A percentile compares a stretch with the other conserved stretches of the same genome.
These are phyloP conservation scores for Linnemannia zychae DNA, from an alignment of 192 early-diverging fungal genomes.

Conservation along the genomic window DNA sequence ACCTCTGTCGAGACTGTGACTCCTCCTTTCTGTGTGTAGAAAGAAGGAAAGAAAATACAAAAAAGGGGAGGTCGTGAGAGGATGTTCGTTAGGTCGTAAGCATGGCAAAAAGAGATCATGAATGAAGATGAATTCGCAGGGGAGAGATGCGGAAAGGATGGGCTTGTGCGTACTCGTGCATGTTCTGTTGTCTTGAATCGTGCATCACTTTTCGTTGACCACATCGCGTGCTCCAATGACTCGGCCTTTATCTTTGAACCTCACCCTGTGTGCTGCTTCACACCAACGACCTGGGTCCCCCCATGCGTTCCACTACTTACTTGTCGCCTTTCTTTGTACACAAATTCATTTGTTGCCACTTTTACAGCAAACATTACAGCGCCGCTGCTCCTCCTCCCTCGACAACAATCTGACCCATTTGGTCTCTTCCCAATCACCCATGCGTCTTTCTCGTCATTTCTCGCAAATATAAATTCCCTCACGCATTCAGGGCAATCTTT, in stretches of 20 bases:
- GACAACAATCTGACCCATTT: neutral
- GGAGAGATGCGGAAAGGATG: neutral
- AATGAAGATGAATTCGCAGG: neutral
- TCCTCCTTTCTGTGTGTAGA: neutral
- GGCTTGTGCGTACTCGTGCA: neutral
- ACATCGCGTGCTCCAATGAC: neutral
- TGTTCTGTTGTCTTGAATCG: neutral
- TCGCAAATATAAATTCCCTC: neutral
- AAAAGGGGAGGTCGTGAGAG: neutral
- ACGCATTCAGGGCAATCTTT: neutral
- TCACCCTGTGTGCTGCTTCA: neutral
- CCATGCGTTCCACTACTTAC: no score
- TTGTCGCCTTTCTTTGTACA: no score
- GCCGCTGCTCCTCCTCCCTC: no score
- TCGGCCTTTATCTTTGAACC: neutral
- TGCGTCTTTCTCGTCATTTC: neutral
- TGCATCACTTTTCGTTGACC: neutral
- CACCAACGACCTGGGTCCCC: no score
- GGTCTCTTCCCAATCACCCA: neutral
- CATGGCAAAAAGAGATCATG: neutral
- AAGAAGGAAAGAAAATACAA: neutral
- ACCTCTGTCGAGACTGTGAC: neutral
- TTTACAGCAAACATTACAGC: no score
- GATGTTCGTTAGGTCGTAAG: neutral
- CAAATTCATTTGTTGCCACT: no score